These are phyloP conservation scores for Aspergillus panamensis DNA, from an alignment of 495 filamentous ascomycete genomes.

Conservation along the genomic window DNA sequence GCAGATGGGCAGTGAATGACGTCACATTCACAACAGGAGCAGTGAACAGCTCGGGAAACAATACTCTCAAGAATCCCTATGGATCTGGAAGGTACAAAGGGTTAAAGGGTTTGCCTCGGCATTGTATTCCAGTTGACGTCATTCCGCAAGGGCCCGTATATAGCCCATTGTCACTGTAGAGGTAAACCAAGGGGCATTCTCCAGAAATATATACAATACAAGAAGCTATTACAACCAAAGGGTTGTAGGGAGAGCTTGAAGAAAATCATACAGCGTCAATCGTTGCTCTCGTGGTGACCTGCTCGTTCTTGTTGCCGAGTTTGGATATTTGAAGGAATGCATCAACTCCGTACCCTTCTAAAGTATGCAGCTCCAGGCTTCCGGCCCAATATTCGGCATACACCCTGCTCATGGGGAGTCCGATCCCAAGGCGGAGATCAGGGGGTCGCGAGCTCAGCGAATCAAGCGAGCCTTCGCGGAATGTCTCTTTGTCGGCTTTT, in stretches of 20 bases:
- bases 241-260: background rate
- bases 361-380: slow-evolving; percentile 81
- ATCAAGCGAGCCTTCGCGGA: slow-evolving; percentile 64
- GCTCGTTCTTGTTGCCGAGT: slow-evolving; percentile 97
- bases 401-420: slow-evolving; percentile 86
- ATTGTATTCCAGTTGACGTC: slow-evolving; percentile 18
- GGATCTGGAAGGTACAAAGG: background rate
- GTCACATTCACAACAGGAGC: slow-evolving; percentile 10
- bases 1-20: slow-evolving; percentile 18
- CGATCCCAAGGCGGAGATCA: slow-evolving; percentile 87
- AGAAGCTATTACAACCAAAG: background rate
- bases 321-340: slow-evolving; percentile 96
- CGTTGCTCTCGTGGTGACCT: slow-evolving; percentile 78
- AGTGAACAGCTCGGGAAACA: background rate
- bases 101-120: background rate
- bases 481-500: slow-evolving; percentile 30
- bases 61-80: background rate
- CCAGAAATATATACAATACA: background rate
- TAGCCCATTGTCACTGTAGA: background rate
- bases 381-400: slow-evolving; percentile 99
- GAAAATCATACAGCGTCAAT: slow-evolving; percentile 77
- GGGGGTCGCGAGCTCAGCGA: slow-evolving; percentile 77
- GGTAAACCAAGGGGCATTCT: background rate
- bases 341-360: slow-evolving; percentile 97
- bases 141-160: slow-evolving; percentile 5